These are phyloP conservation scores for Pachysandra terminalis DNA, from an alignment of 164 flowering plant species.

Conservation along the genomic window DNA sequence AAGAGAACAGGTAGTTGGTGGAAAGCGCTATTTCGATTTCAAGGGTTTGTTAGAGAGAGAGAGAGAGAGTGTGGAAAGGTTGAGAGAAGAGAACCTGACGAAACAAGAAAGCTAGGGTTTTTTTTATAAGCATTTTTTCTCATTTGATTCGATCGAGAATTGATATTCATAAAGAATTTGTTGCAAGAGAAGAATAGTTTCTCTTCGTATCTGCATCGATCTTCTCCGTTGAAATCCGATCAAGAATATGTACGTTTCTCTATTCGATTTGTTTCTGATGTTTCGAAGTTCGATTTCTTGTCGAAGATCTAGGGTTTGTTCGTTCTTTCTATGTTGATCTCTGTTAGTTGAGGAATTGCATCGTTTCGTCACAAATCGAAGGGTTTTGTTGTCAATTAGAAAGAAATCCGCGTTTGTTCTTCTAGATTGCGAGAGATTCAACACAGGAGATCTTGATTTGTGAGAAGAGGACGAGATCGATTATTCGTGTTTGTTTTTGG, in stretches of 20 bases:
- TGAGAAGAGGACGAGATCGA: neutral
- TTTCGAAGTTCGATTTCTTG: neutral
- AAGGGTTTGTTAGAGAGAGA: neutral
- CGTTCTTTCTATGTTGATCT: neutral
- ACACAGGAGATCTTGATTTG: neutral
- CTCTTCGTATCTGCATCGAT: neutral
- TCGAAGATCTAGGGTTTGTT: neutral
- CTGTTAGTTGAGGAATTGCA: neutral
- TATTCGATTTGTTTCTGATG: neutral
- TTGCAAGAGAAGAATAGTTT: neutral
- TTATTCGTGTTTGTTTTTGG: neutral
- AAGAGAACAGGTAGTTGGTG: neutral
- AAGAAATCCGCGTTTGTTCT: neutral
- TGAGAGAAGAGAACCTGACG: neutral
- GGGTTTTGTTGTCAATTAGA: neutral
- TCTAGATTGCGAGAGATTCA: neutral
- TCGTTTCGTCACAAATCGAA: neutral
- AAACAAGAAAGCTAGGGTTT: neutral
- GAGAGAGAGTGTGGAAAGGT: neutral
- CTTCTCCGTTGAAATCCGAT: neutral
- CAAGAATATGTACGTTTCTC: slow-evolving; percentile 3
- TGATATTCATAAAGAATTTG: neutral
- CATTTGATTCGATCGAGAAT: slow-evolving; percentile 2
- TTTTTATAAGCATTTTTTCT: neutral
- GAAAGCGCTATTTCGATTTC: neutral